Evolutionary conservation across 345 rosid species (phyloP).

Genomic region (sweet orange (Citrus sinensis)): DNA sequence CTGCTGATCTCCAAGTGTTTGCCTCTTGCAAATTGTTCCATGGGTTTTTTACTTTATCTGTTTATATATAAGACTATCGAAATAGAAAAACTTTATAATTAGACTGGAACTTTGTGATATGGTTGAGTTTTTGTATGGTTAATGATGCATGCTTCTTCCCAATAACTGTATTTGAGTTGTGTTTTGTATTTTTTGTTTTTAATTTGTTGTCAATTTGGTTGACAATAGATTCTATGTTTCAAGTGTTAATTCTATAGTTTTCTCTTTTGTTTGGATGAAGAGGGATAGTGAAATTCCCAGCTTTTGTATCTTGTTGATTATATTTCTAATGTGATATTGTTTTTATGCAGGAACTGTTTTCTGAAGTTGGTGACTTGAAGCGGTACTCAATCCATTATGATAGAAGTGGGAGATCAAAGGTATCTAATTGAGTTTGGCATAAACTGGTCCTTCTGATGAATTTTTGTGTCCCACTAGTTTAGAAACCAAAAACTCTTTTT

Average conservation of each 20-base stretch:
- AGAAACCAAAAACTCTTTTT: slow-evolving; percentile 32
- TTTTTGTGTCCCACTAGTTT: slow-evolving; percentile 34
- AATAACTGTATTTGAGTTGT: background rate
- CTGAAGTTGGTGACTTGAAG: slow-evolving; percentile 94
- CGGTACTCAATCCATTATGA: slow-evolving; percentile 80
- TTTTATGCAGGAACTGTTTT: slow-evolving; percentile 62
- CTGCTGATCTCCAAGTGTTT: background rate
- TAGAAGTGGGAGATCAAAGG: slow-evolving; percentile 97
- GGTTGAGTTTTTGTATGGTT: background rate
- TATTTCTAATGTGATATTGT: background rate
- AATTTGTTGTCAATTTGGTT: background rate
- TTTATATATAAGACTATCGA: too few species aligned
- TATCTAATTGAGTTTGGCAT: slow-evolving; percentile 45
- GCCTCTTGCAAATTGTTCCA: background rate
- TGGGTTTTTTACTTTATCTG: background rate
- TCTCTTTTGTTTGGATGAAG: background rate
- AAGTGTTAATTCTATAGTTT: background rate
- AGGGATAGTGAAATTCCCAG: background rate
- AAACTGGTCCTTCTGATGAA: slow-evolving; percentile 30
- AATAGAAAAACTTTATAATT: background rate
- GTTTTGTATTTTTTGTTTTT: background rate
- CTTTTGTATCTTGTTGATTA: background rate
- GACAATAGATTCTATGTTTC: background rate
- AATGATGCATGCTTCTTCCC: background rate
- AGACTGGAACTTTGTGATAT: background rate